Conservation (phyloP, 345 rosid genomes). For the Citrus australasica region DNA sequence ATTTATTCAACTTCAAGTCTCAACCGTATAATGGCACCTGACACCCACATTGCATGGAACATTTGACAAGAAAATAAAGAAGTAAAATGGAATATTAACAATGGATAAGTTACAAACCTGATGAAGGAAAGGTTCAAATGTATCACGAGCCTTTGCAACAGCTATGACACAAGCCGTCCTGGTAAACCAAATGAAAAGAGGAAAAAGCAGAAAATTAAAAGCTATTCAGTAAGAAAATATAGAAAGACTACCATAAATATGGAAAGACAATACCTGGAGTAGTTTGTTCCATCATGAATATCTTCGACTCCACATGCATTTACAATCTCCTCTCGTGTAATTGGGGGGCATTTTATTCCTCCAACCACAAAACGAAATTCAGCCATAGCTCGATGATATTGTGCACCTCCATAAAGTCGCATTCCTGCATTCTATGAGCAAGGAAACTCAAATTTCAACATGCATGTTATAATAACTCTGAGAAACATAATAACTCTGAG, state of each 20-base stretch:
- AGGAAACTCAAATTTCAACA: not conserved
- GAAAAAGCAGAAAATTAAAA: conserved; percentile 1
- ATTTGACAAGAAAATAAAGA: not conserved
- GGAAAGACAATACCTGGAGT: conserved; percentile 58
- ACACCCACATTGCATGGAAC: not conserved
- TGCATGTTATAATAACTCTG: not conserved
- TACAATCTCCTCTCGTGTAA: conserved; percentile 89
- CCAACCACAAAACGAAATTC: conserved; percentile 94
- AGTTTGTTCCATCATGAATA: conserved; percentile 95
- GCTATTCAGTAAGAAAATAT: conserved; percentile 1
- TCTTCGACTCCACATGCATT: conserved; percentile 98
- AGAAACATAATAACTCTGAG: not conserved
- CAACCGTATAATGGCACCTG: not conserved
- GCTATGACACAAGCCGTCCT: conserved; percentile 98
- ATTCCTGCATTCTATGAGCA: conserved; percentile 75
- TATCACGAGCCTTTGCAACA: conserved; percentile 95
- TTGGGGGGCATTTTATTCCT: conserved; percentile 87
- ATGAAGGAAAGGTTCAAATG: conserved; percentile 94
- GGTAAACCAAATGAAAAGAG: conserved; percentile 24
- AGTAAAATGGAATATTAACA: not conserved
- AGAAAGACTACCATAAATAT: conserved; percentile 15
- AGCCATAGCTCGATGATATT: conserved; percentile 95
- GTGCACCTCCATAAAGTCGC: conserved; percentile 98
- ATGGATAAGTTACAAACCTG: conserved; percentile 39
- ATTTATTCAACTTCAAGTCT: not conserved